Percentiles rank a stretch among this genome's conserved stretches.
Conservation (phyloP, 2,329 filamentous ascomycete genomes). For the Alternaria sp. region DNA sequence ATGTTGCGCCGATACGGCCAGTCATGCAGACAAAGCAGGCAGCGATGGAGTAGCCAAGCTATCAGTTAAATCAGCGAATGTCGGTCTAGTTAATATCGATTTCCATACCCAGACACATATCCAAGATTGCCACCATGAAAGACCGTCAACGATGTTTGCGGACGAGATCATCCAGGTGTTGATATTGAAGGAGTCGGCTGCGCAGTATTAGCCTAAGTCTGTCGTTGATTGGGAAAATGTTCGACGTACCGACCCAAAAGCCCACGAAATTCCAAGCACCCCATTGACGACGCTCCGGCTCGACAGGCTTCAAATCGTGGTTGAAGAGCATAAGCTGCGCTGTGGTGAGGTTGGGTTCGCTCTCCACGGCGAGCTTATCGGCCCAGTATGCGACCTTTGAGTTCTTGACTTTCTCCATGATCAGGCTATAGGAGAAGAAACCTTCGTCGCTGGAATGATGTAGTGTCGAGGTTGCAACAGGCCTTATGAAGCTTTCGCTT, state of each 20-base stretch:
- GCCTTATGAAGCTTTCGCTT: slow-evolving; percentile 28
- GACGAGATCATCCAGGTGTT: slow-evolving; percentile 96
- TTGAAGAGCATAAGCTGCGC: slow-evolving; percentile 89
- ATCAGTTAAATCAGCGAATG: slow-evolving; percentile 3
- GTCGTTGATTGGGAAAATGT: background rate
- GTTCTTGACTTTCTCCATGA: slow-evolving; percentile 52
- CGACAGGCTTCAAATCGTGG: slow-evolving; percentile 77
- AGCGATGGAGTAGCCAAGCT: slow-evolving; percentile 77
- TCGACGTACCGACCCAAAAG: slow-evolving; percentile 72
- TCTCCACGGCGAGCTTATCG: slow-evolving; percentile 72
- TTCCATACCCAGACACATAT: slow-evolving; percentile 71
- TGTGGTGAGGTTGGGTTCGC: slow-evolving; percentile 77
- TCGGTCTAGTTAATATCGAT: background rate
- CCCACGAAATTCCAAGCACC: slow-evolving; percentile 85
- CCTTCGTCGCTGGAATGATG: slow-evolving; percentile 24
- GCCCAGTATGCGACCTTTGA: slow-evolving; percentile 50
- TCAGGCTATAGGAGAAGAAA: slow-evolving; percentile 13
- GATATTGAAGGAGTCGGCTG: slow-evolving; percentile 54
- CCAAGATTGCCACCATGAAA: slow-evolving; percentile 87
- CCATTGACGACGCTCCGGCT: slow-evolving; percentile 82
- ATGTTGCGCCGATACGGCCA: slow-evolving; percentile 82
- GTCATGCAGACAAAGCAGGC: slow-evolving; percentile 73
- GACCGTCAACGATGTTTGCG: slow-evolving; percentile 76
- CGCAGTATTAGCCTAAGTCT: slow-evolving; percentile 16
- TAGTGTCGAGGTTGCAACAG: slow-evolving; percentile 19